These are phyloP conservation scores for Talaromyces rugulosus DNA, from an alignment of 2,329 filamentous ascomycete genomes.

Conservation along the genomic window DNA sequence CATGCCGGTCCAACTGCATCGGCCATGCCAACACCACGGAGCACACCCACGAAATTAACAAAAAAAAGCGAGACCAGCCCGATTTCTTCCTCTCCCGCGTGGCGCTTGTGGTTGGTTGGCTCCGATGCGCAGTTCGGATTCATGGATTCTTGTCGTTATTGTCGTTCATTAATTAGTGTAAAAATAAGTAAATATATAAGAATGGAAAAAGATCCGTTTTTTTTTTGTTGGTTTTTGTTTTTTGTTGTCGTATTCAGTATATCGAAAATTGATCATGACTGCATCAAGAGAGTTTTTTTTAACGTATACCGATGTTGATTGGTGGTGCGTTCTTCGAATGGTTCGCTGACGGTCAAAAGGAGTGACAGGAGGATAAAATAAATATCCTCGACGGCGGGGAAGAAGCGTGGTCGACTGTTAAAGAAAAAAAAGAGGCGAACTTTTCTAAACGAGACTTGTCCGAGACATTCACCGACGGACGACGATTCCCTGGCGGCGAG, in stretches of 20 bases:
- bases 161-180: not conserved
- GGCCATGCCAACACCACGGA: not conserved
- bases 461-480: constrained; percentile 30
- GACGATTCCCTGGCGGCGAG: constrained; percentile 35
- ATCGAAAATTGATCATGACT: not conserved
- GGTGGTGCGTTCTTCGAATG: not conserved
- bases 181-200: not conserved
- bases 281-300: not conserved
- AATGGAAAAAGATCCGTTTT: not conserved
- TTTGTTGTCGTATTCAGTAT: not conserved
- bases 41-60: not conserved
- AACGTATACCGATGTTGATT: not conserved
- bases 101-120: not conserved
- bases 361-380: not conserved
- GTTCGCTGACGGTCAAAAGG: not conserved
- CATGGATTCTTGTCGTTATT: not conserved
- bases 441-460: not conserved
- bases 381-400: not conserved
- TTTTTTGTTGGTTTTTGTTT: not conserved
- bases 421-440: not conserved
- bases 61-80: not conserved
- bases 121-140: not conserved
- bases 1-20: not conserved
- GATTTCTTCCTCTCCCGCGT: not conserved
- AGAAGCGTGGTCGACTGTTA: not conserved